A percentile compares a stretch with the other conserved stretches of the same genome.
phyloP scores from a whole-genome alignment of 2,329 filamentous ascomycete genomes.

The Calonectria pseudoturangicola region DNA sequence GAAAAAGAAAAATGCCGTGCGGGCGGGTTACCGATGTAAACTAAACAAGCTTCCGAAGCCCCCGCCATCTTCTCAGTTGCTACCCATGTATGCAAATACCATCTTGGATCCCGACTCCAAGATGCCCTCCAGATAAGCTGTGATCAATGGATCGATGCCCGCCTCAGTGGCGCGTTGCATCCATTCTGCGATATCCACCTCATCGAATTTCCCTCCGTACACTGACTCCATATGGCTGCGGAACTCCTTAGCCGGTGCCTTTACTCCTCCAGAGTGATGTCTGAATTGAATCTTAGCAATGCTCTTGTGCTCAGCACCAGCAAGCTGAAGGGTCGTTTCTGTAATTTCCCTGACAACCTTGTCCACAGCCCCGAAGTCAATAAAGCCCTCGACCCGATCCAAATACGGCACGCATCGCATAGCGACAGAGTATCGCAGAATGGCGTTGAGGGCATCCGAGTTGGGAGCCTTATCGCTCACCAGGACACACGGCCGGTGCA shows the following conservation, averaged over 20 bases:
- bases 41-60: too few species aligned
- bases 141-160: conserved; percentile 44
- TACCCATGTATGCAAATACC: conserved; percentile 41
- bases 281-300: conserved; percentile 25
- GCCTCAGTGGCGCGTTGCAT: conserved; percentile 37
- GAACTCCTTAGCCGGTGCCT: conserved; percentile 38
- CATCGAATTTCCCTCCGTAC: conserved; percentile 38
- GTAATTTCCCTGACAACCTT: conserved; percentile 38
- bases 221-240: conserved; percentile 38
- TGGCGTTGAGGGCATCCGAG: conserved; percentile 42
- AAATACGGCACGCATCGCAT: conserved; percentile 43
- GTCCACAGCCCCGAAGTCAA: conserved; percentile 36
- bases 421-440: conserved; percentile 36
- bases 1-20: too few species aligned
- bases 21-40: too few species aligned
- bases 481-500: conserved; percentile 54
- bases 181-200: conserved; percentile 40
- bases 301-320: not conserved
- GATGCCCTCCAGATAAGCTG: conserved; percentile 43
- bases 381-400: conserved; percentile 31
- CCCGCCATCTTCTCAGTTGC: not conserved
- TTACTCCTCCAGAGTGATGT: conserved; percentile 43
- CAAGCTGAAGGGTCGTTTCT: conserved; percentile 26
- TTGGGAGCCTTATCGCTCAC: conserved; percentile 46
- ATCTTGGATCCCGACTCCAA: conserved; percentile 38